These are phyloP conservation scores for Cladosporium sp. DNA, from an alignment of 2,329 filamentous ascomycete species.

Conservation along the genomic window DNA sequence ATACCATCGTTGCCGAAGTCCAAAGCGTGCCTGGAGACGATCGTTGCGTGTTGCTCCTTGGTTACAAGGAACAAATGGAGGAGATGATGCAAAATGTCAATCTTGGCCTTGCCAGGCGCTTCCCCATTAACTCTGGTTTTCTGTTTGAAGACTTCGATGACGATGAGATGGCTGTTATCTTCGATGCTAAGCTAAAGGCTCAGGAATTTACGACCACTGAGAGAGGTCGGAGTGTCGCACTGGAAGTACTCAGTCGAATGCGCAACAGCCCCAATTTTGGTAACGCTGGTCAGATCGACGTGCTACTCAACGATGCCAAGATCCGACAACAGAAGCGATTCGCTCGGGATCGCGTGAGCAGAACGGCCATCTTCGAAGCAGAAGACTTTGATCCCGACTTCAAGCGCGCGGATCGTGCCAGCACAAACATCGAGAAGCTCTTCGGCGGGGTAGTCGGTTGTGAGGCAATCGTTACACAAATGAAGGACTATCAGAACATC, in stretches of 20 bases:
- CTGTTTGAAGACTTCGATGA: conserved; percentile 68
- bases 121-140: conserved; percentile 65
- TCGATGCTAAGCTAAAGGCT: conserved; percentile 63
- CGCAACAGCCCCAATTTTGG: conserved; percentile 68
- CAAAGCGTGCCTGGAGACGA: conserved; percentile 71
- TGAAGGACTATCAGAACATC: conserved; percentile 57
- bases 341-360: conserved; percentile 30
- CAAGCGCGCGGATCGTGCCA: conserved; percentile 51
- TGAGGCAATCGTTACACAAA: conserved; percentile 53
- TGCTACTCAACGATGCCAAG: conserved; percentile 62
- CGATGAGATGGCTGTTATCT: conserved; percentile 57
- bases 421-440: conserved; percentile 53
- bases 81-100: conserved; percentile 74
- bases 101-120: conserved; percentile 66
- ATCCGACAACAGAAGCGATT: conserved; percentile 49
- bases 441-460: conserved; percentile 63
- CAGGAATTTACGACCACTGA: conserved; percentile 56
- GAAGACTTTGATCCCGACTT: conserved; percentile 62
- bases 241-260: conserved; percentile 61
- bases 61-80: conserved; percentile 69
- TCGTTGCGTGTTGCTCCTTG: conserved; percentile 69
- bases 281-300: conserved; percentile 74
- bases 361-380: conserved; percentile 41
- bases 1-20: conserved; percentile 73
- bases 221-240: conserved; percentile 54